Base-by-base conservation (phyloP, 2,329 filamentous ascomycete genomes). In the Fusarium hostae region DNA sequence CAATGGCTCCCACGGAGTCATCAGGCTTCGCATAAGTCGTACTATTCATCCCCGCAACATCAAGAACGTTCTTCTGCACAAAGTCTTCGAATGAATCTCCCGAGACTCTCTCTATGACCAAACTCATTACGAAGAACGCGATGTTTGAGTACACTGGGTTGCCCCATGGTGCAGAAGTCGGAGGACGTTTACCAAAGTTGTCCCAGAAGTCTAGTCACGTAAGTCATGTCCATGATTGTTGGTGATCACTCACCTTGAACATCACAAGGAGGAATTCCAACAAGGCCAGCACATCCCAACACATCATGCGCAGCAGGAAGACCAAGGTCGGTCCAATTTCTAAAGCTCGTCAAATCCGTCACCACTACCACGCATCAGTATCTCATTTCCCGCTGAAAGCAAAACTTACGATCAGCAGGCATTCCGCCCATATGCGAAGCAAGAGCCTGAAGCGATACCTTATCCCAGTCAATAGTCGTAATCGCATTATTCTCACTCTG, bases 341-440 rank as follows among this genome's bases (percentile, higher is more conserved):
- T 50, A 1, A 67, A 67, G 9, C 52, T 66, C 7, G 62, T 15
- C 15, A 67, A 40, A 16, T 67, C 62, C 11, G 54, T 66, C 26
- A 22, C 26, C 47, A 67, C 64, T 67, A 15, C 15, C 40, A 37
- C 4, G 4, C 9, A 10, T 67, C 13, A 66, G 44, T 4, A 24
- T 6, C 9, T 5, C 8, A 1, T 30, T 22, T 11, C n/a, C n/a
- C 15, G 13, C 10, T 7, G n/a, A 13, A 18, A 3, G 2, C 7
- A 15, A 22, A 8, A 20, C 63, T 28, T 7, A 66, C 63, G 18
- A 18, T 66, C 63, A 5, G 63, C 39, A 3, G 63, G 63, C 9
- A 66, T 26, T 30, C 63, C 63, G 3, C 61, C 54, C 63, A 66
- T 66, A 3, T 66, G 61, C 9, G 61, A 66, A 5, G 63, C 61